phyloP scores from a whole-genome alignment of 129 eudicot genomes.

The Saposhnikovia divaricata region DNA sequence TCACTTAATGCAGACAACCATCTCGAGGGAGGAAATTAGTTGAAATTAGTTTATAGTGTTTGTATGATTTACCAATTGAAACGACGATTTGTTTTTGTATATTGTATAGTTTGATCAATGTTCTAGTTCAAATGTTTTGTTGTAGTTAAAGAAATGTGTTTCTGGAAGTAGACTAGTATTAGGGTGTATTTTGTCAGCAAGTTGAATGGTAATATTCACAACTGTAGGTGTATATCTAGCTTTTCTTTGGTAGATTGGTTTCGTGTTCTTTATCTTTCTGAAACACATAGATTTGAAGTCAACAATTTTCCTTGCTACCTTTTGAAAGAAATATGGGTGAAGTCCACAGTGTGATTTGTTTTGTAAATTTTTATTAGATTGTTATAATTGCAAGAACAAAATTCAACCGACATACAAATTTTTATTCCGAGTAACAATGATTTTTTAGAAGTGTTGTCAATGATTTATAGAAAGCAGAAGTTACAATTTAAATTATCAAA shows the following conservation, averaged over 20 bases:
- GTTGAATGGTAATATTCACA: not conserved
- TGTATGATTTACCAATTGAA: not conserved
- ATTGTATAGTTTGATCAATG: not conserved
- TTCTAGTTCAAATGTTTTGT: not conserved
- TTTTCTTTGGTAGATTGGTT: not conserved
- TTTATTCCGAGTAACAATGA: no score
- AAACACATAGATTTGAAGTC: not conserved
- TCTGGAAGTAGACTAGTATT: no score
- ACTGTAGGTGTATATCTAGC: not conserved
- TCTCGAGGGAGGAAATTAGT: not conserved
- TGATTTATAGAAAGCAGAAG: no score
- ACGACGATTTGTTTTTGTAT: not conserved
- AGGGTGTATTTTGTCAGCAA: not conserved
- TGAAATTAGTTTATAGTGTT: not conserved
- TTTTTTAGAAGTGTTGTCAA: no score
- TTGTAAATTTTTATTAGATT: no score
- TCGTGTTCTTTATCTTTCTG: not conserved
- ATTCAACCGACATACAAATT: no score
- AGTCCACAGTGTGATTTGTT: no score
- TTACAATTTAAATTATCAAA: no score
- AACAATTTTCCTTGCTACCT: no score
- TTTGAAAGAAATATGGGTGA: no score
- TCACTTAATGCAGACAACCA: conserved; percentile 18
- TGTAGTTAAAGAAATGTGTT: no score
- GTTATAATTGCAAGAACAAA: no score